Conservation (phyloP, 2,329 filamentous ascomycete species). For the Claviceps monticola region DNA sequence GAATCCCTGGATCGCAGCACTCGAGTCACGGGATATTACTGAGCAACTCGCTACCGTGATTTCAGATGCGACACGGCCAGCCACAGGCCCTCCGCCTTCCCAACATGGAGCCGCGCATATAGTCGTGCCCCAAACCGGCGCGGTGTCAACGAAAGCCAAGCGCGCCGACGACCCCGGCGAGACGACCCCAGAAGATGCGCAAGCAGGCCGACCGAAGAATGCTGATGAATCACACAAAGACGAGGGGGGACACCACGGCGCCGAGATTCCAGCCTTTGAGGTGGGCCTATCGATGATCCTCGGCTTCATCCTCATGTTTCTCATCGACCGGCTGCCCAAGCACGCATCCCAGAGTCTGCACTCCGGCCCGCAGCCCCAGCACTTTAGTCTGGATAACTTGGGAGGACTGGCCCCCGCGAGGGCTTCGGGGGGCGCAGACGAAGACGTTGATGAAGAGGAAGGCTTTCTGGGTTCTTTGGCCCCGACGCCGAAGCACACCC, state of each 20-base stretch:
- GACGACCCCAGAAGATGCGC: background rate
- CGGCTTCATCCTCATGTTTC: constrained; percentile 93
- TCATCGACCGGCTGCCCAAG: constrained; percentile 74
- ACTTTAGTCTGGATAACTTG: constrained; percentile 80
- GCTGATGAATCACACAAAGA: constrained; percentile 19
- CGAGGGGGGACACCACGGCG: constrained; percentile 10
- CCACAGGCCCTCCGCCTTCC: background rate
- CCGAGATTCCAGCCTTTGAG: constrained; percentile 51
- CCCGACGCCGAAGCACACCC: constrained; percentile 42
- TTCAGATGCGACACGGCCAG: constrained; percentile 1
- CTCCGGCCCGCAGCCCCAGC: constrained; percentile 54
- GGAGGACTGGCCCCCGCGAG: constrained; percentile 28
- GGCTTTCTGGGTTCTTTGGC: constrained; percentile 45
- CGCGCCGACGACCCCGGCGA: background rate
- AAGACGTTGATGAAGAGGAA: constrained; percentile 41
- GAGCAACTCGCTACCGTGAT: constrained; percentile 10
- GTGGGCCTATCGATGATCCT: constrained; percentile 77
- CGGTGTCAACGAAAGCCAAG: background rate
- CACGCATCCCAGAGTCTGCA: constrained; percentile 55
- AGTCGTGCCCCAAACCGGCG: background rate
- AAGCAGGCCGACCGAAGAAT: constrained; percentile 7
- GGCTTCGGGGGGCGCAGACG: constrained; percentile 30
- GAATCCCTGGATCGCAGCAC: constrained; percentile 17
- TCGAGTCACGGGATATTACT: constrained; percentile 13
- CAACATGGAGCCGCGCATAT: background rate